Evolutionary conservation across 208 protist genomes (phyloP).

Genomic region (Acanthamoeba culbertsoni): DNA sequence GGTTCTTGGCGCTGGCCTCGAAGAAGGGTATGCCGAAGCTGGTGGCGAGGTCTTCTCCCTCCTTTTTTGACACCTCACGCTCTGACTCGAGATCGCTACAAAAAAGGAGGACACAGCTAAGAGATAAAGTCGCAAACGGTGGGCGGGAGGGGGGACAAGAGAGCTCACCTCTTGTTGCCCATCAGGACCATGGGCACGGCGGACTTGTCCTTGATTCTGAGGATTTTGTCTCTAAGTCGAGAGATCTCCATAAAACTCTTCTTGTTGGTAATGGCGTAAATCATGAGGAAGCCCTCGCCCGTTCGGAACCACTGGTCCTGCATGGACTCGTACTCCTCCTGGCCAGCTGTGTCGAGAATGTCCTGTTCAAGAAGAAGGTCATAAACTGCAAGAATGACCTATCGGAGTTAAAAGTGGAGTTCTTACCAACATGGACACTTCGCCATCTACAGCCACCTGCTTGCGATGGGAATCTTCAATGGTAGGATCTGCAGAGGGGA

Average conservation of each 20-base stretch:
- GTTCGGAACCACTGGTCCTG: slow-evolving; percentile 57
- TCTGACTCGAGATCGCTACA: slow-evolving; percentile 79
- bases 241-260: slow-evolving; percentile 51
- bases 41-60: slow-evolving; percentile 80
- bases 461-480: slow-evolving; percentile 74
- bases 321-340: slow-evolving; percentile 52
- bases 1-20: slow-evolving; percentile 81
- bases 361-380: neutral
- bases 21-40: slow-evolving; percentile 70
- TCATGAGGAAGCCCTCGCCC: slow-evolving; percentile 45
- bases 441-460: slow-evolving; percentile 63
- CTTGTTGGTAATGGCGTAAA: slow-evolving; percentile 39
- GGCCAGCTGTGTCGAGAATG: slow-evolving; percentile 47
- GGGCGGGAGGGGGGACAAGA: neutral
- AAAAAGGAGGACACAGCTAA: neutral
- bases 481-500: slow-evolving; percentile 66
- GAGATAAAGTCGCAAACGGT: neutral
- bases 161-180: slow-evolving; percentile 7
- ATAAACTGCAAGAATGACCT: neutral
- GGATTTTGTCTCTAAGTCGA: slow-evolving; percentile 39
- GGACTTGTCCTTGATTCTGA: slow-evolving; percentile 52
- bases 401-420: neutral
- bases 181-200: slow-evolving; percentile 45
- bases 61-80: slow-evolving; percentile 72
- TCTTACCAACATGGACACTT: neutral